phyloP scores from a whole-genome alignment of 2,329 filamentous ascomycete species.

The Hypoxylon sp. region DNA sequence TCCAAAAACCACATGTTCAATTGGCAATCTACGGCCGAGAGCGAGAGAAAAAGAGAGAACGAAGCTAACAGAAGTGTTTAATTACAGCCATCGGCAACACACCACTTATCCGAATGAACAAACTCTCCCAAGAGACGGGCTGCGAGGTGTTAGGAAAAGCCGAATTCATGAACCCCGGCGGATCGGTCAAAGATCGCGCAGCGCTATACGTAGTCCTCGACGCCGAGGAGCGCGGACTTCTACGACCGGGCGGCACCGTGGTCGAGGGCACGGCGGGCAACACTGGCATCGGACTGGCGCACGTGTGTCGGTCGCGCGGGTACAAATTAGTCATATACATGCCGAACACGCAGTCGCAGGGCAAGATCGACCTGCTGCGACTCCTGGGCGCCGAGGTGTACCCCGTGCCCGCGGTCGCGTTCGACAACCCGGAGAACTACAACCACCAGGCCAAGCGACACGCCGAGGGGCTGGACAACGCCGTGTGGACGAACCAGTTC shows the following conservation, averaged over 20 bases:
- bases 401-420: slow-evolving; percentile 93
- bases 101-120: slow-evolving; percentile 88
- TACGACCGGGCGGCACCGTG: slow-evolving; percentile 88
- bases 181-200: slow-evolving; percentile 94
- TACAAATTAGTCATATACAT: slow-evolving; percentile 99
- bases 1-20: no score
- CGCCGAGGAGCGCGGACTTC: slow-evolving; percentile 85
- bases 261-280: slow-evolving; percentile 98
- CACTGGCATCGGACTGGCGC: slow-evolving; percentile 95
- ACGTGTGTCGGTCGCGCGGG: slow-evolving; percentile 90
- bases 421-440: slow-evolving; percentile 95
- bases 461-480: slow-evolving; percentile 69
- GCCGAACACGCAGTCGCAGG: slow-evolving; percentile 98
- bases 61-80: slow-evolving; percentile 7
- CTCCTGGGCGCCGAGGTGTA: slow-evolving; percentile 94
- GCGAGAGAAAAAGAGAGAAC: neutral
- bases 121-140: slow-evolving; percentile 86
- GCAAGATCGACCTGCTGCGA: slow-evolving; percentile 92
- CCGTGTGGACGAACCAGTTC: slow-evolving; percentile 99
- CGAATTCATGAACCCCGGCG: slow-evolving; percentile 98
- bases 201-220: slow-evolving; percentile 93
- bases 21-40: neutral
- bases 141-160: slow-evolving; percentile 96
- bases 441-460: slow-evolving; percentile 94
- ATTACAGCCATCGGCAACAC: slow-evolving; percentile 92